These are phyloP conservation scores for Puccinia polysora DNA, from an alignment of 1,284 basidiomycete genomes.

Conservation along the genomic window DNA sequence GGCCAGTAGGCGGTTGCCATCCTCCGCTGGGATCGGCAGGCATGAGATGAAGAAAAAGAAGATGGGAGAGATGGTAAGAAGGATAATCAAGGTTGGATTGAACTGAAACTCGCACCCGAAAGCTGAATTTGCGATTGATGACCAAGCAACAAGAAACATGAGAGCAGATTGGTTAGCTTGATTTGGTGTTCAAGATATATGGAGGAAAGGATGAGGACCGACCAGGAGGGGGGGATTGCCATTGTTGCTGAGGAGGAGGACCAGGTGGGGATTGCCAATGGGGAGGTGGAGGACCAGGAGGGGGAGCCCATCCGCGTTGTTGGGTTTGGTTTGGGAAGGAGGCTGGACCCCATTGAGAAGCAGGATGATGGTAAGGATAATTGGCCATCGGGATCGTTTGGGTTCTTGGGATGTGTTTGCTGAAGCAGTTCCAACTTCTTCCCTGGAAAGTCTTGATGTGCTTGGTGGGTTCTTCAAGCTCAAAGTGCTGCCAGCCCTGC, in stretches of 20 bases:
- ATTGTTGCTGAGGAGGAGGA: conserved; percentile 10
- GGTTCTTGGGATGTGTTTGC: too few species aligned
- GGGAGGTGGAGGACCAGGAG: conserved; percentile 28
- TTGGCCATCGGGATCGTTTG: too few species aligned
- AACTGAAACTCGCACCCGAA: too few species aligned
- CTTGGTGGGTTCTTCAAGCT: too few species aligned
- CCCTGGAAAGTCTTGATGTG: too few species aligned
- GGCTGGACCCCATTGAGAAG: conserved; percentile 29
- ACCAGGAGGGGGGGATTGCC: background rate
- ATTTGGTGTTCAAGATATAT: background rate
- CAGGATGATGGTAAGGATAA: conserved; percentile 35
- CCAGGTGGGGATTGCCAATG: conserved; percentile 18
- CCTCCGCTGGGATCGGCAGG: background rate
- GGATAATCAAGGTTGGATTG: too few species aligned
- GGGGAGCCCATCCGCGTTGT: conserved; percentile 14
- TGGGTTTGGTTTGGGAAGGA: background rate
- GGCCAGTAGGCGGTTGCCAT: conserved; percentile 38
- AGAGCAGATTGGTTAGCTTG: background rate
- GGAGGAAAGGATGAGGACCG: background rate
- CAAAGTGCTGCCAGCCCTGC: too few species aligned
- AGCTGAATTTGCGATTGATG: background rate
- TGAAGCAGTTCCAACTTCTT: too few species aligned
- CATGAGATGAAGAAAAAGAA: background rate
- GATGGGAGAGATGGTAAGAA: background rate
- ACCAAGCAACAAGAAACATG: background rate